These are phyloP conservation scores for Setaria italica DNA, from an alignment of 202 grass and related monocot genomes.

Conservation along the genomic window DNA sequence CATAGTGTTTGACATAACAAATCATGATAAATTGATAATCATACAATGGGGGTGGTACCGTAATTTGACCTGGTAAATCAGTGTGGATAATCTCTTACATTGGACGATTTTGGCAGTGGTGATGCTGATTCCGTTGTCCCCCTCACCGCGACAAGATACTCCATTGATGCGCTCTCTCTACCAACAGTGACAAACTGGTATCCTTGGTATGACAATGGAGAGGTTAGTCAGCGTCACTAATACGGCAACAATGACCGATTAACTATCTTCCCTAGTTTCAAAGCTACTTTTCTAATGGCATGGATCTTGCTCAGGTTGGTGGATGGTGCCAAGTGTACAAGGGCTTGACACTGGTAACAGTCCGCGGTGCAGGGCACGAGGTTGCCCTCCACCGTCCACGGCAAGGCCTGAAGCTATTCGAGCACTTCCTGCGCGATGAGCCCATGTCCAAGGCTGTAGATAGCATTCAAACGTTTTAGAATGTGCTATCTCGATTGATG, in stretches of 20 bases:
- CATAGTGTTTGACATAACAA: not conserved
- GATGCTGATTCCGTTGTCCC: constrained; percentile 82
- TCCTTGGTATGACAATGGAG: constrained; percentile 64
- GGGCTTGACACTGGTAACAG: constrained; percentile 79
- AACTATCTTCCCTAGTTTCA: not conserved
- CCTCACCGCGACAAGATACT: constrained; percentile 72
- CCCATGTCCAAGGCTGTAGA: constrained; percentile 59
- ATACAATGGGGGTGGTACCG: not conserved
- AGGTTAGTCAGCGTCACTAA: constrained; percentile 41
- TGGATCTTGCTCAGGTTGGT: constrained; percentile 61
- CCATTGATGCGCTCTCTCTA: constrained; percentile 78
- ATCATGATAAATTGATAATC: not conserved
- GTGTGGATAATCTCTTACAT: not conserved
- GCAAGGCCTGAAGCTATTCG: constrained; percentile 76
- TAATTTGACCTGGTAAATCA: not conserved
- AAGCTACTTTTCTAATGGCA: not conserved
- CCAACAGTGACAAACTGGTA: constrained; percentile 65
- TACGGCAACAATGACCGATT: not conserved
- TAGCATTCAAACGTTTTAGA: constrained; percentile 49
- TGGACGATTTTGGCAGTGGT: constrained; percentile 56
- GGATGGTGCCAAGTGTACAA: constrained; percentile 96
- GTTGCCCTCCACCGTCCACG: constrained; percentile 83
- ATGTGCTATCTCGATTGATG: constrained; percentile 8
- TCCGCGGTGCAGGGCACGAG: constrained; percentile 80
- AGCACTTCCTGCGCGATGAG: constrained; percentile 70